Base-by-base conservation (phyloP, 768 basidiomycete species). In the Lactarius vividus region DNA sequence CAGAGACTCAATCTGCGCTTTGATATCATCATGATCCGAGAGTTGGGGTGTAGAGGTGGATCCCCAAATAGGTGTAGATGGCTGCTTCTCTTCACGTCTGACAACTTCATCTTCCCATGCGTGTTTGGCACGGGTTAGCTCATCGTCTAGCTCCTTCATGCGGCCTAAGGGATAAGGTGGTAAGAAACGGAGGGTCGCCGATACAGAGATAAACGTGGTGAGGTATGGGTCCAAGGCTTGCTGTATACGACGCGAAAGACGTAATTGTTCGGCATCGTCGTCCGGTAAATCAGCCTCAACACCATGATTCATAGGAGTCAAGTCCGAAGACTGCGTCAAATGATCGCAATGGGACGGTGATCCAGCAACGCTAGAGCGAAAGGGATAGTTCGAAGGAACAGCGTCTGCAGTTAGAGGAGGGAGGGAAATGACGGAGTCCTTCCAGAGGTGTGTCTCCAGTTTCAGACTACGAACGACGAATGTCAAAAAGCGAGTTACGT, bases 391-490 rank as follows among this genome's bases (percentile, higher is more conserved):
- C 3, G 79, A 72, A 28, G 91, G 89, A 13, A 86, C 82, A 8
- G 92, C 90, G 66, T 88, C 85, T 39, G 80, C 71, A 60, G 86
- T 84, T 69, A 92, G 82, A 9, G 83, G 79, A 15, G 90, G 89
- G 29, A 92, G 74, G 0, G 88, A 87, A 65, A 93, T 89, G 63
- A 93, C 85, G 23, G 88, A 91, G 73, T 94, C 91, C 75, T 91
- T 93, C 93, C 92, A 94, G n/a, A 94, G 80, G 72, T 92, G 91
- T 0, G 91, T 93, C 79, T 99, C 96, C 73, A 97, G 82, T 73
- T 96, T 95, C 74, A 97, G 78, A 73, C 96, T 96, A 69, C 95
- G 88, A 29, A 94, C 95, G 64, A 95, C 90, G 76, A 97, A 91
- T 2, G 89, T 88, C 74, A 98, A 83, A 78, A 98, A 96, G 33